These are phyloP conservation scores for Auricularia sp. DNA, from an alignment of 768 basidiomycete species.

Conservation along the genomic window DNA sequence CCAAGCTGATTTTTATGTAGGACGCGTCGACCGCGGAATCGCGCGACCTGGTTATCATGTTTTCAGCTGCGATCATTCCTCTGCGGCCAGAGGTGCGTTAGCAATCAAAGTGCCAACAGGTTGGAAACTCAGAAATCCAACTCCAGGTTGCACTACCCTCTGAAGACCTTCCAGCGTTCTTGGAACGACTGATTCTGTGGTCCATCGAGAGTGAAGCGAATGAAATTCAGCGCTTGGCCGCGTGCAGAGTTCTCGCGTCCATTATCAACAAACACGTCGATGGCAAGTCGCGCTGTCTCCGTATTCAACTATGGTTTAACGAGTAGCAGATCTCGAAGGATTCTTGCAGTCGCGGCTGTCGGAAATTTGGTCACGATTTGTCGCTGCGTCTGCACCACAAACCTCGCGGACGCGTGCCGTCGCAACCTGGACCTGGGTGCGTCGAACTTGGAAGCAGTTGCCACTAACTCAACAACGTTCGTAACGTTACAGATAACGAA, in stretches of 20 bases:
- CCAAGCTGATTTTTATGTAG: conserved; percentile 22
- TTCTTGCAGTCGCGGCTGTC: neutral
- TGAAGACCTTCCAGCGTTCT: conserved; percentile 37
- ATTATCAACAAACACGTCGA: conserved; percentile 71
- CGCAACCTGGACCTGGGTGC: conserved; percentile 60
- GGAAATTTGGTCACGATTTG: neutral
- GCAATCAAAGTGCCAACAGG: too few species aligned
- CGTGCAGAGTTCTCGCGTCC: conserved; percentile 37
- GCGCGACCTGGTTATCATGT: conserved; percentile 55
- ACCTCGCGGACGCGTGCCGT: conserved; percentile 44
- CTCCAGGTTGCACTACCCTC: conserved; percentile 43
- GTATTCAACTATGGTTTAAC: conserved; percentile 22
- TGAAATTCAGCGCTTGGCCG: conserved; percentile 16
- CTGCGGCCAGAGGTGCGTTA: conserved; percentile 54
- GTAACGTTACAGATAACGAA: conserved; percentile 50
- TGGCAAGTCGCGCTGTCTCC: conserved; percentile 32
- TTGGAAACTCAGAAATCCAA: too few species aligned
- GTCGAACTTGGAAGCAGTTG: conserved; percentile 8
- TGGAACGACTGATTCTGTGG: conserved; percentile 52
- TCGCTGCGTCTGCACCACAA: conserved; percentile 9
- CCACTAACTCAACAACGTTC: too few species aligned
- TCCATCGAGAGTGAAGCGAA: conserved; percentile 36
- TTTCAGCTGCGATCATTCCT: conserved; percentile 55
- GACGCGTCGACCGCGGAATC: conserved; percentile 33
- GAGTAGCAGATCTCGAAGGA: conserved; percentile 19